Evolutionary conservation across 768 basidiomycete genomes (phyloP), one percentile per base, ranked within the genome.

Genomic region (Russula virescens): DNA sequence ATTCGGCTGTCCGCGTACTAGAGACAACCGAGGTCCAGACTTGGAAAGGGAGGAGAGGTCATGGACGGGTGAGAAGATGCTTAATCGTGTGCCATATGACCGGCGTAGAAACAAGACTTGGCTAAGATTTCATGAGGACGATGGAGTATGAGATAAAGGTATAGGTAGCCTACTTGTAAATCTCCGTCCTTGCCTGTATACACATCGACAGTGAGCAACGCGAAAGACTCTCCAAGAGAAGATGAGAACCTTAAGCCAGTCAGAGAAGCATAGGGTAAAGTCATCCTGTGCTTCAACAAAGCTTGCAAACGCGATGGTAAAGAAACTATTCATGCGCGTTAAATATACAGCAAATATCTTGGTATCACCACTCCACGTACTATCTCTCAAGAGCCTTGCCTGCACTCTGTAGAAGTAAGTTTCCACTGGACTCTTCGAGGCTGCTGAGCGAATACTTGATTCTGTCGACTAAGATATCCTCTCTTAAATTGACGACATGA

Each of bases 241-340:
- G 19, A 50, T 5, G 69, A 77, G 34, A 35, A 88, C 89, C 81
- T 87, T 87, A 38, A 97, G 75, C 94, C 94, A 98, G n/a, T 82
- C 78, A 0, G 87, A 87, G 73, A 98, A 98, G 13, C 81, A 85
- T 65, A 85, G 82, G 46, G 76, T 73, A 70, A 88, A 83, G 58
- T 80, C 74, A 66, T 82, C 77, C 14, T 86, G 81, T 28, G 80
- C 79, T 56, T 86, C 83, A 6, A 96, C 86, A 68, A 89, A 99
- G 63, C 86, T 91, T 2, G 94, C 89, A 69, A 98, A 99, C 0
- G 89, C 90, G 62, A 98, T 89, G 68, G 94, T 84, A 75, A 98
- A 98, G 77, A 96, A 97, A 73, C 91, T 94, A 60, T 11, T 46
- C 43, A 34, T 34, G 21, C 2, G 51, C 23, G 5, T n/a, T 14